Base-by-base conservation (phyloP, 495 filamentous ascomycete genomes). In the Pseudotulostoma volvatum region DNA sequence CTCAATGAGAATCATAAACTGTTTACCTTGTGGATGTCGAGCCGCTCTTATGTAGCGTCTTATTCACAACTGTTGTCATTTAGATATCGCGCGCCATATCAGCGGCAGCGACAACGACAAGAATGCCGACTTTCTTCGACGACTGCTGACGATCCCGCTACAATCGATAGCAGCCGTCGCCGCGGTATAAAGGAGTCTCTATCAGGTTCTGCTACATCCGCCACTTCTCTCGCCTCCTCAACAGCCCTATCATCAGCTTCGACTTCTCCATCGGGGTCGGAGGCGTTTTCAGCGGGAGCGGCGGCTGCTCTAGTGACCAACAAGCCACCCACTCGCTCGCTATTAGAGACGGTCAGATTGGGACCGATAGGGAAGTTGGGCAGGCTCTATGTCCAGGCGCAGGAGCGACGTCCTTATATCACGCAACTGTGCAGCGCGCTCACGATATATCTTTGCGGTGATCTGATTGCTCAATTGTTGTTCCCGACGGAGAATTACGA, bases 371-470 rank as follows among this genome's bases (percentile, higher is more conserved):
- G 63, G 16, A 51, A 38, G 28, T 36, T 64, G n/a, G 63, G 58
- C 14, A 39, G 55, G 21, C 55, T 55, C 40, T 95, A 90, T 49
- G 75, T 70, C 9, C 68, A 78, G 18, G 68, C 70, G 9, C 83
- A 90, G 55, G 62, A 67, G 23, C 68, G 67, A 34, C 54, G 79
- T 40, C 87, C 87, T 4, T 84, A 80, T 51, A 55, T 67, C 7
- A 93, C 84, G 3, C 87, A 95, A 60, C 50, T 93, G 43, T 61
- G 62, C 43, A 84, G 73, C 44, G 71, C 80, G 32, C 56, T 94
- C 21, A 63, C 82, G 9, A 80, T 93, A 36, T 93, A 86, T 53
- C 62, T 81, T 11, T 71, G 71, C 31, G 84, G 84, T 9, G 87
- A 95, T 54, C 45, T 93, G 45, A 76, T 76, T 43, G 84, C 85